Conservation (phyloP, 495 filamentous ascomycete species). For the Aspergillus diversus region DNA sequence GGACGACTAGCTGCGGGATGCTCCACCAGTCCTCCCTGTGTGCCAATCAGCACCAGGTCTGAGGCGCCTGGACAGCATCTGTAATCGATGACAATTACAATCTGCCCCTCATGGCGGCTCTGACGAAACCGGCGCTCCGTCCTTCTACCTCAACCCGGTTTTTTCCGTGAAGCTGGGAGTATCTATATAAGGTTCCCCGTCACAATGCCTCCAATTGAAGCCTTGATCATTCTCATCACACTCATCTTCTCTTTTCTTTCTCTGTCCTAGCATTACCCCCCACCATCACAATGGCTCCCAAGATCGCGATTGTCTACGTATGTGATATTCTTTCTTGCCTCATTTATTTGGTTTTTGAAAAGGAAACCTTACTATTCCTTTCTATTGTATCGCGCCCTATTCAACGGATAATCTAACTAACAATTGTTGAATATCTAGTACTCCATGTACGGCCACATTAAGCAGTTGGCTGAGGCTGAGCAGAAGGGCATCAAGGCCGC, state of each 20-base stretch:
- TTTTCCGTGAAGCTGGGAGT: not conserved
- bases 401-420: conserved; percentile 21
- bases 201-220: not conserved
- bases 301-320: conserved; percentile 89
- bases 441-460: conserved; percentile 94
- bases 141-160: not conserved
- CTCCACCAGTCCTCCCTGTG: not conserved
- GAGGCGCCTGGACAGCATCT: conserved; percentile 27
- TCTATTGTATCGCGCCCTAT: not conserved
- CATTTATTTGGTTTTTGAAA: not conserved
- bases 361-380: not conserved
- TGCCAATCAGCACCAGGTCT: conserved; percentile 12
- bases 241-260: conserved; percentile 6
- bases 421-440: conserved; percentile 58
- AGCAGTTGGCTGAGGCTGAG: conserved; percentile 83
- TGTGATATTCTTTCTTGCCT: conserved; percentile 34
- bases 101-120: not conserved
- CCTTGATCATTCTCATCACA: not conserved
- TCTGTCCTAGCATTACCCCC: conserved; percentile 1
- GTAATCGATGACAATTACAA: conserved; percentile 44
- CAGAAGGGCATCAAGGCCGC: conserved; percentile 87
- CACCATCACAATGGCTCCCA: conserved; percentile 79
- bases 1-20: conserved; percentile 28
- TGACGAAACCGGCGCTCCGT: not conserved
- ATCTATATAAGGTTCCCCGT: not conserved